These are phyloP conservation scores for Mycena sanguinolenta DNA, from an alignment of 768 basidiomycete genomes.

Conservation along the genomic window DNA sequence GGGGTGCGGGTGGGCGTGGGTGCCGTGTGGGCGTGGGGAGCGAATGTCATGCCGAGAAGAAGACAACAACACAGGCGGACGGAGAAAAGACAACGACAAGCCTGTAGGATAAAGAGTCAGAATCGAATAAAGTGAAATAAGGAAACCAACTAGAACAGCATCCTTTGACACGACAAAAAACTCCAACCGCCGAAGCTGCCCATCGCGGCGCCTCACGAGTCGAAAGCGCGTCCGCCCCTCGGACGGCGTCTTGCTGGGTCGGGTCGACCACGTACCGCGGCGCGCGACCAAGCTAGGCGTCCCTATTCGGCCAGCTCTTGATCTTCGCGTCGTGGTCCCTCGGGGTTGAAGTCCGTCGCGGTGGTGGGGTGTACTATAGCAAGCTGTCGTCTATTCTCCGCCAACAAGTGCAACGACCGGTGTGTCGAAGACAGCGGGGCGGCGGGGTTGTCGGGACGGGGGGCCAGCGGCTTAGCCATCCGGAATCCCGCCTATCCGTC, in stretches of 20 bases:
- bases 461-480: background rate
- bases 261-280: slow-evolving; percentile 20
- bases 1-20: no score
- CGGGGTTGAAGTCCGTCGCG: background rate
- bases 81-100: background rate
- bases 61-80: no score
- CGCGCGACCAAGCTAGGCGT: slow-evolving; percentile 15
- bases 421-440: slow-evolving; percentile 6
- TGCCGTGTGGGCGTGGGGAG: no score
- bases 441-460: slow-evolving; percentile 1
- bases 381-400: background rate
- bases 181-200: slow-evolving; percentile 16
- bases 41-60: no score
- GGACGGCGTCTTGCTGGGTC: slow-evolving; percentile 16
- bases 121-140: no score
- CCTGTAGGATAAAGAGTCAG: no score
- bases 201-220: slow-evolving; percentile 20
- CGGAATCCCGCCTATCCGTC: slow-evolving; percentile 18
- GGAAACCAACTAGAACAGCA: slow-evolving; percentile 1
- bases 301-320: slow-evolving; percentile 18
- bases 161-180: background rate
- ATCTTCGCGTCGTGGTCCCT: slow-evolving; percentile 20
- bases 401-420: slow-evolving; percentile 1
- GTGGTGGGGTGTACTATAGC: background rate
- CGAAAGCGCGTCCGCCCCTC: slow-evolving; percentile 23